Conservation (phyloP, 768 basidiomycete genomes). For the Lyophyllum decastes region DNA sequence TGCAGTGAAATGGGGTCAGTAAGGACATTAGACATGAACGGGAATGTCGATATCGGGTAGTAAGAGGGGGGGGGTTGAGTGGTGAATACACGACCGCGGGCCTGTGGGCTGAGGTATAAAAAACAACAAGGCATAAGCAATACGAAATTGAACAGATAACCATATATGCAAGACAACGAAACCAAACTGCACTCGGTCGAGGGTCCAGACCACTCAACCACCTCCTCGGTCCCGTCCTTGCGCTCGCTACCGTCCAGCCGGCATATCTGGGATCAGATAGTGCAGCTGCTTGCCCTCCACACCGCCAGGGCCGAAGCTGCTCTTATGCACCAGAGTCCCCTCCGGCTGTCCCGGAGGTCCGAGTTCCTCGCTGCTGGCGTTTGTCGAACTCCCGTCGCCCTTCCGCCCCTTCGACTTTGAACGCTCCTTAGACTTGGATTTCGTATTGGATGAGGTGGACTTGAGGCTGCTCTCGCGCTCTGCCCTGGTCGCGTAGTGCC, state of each 20-base stretch:
- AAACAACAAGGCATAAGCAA: not conserved
- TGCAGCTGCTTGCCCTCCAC: constrained; percentile 22
- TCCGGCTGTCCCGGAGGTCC: not conserved
- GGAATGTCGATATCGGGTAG: not conserved
- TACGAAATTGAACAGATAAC: not conserved
- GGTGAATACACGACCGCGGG: not conserved
- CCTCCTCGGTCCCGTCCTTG: not conserved
- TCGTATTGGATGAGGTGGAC: not conserved
- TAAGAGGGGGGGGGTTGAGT: too few relatives aligned
- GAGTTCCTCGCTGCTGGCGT: constrained; percentile 10
- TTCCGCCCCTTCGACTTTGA: constrained; percentile 6
- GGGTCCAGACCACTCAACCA: not conserved
- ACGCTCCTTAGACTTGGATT: constrained; percentile 1
- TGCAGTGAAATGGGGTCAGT: not conserved
- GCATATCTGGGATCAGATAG: constrained; percentile 25
- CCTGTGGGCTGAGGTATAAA: not conserved
- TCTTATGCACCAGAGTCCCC: constrained; percentile 18
- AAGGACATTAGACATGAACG: not conserved
- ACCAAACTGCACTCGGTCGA: not conserved
- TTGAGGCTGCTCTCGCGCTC: constrained; percentile 17
- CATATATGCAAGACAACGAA: not conserved
- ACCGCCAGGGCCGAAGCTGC: constrained; percentile 23
- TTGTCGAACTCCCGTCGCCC: constrained; percentile 5
- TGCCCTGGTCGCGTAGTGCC: constrained; percentile 18
- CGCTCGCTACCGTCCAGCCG: not conserved